A percentile compares a stretch with the other conserved stretches of the same genome.
Conservation (phyloP, 2,329 filamentous ascomycete species). For the Diplodia seriata region DNA sequence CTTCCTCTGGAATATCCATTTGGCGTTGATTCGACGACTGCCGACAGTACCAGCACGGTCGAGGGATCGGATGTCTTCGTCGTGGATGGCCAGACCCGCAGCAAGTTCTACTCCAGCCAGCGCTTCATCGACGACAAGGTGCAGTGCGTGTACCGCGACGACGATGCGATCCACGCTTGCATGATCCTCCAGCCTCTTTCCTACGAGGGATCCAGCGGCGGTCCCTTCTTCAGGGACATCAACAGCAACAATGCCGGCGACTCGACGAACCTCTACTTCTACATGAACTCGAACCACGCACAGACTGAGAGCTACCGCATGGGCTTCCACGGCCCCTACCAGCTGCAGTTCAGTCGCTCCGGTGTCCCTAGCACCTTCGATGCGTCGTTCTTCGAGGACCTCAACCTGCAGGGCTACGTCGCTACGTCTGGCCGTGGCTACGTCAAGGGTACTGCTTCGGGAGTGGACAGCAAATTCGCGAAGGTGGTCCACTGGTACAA, state of each 20-base stretch:
- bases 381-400: conserved; percentile 65
- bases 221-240: conserved; percentile 70
- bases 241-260: conserved; percentile 68
- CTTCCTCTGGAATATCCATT: conserved; percentile 48
- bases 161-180: conserved; percentile 61
- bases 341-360: conserved; percentile 65
- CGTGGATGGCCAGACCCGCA: conserved; percentile 67
- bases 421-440: conserved; percentile 63
- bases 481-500: conserved; percentile 67
- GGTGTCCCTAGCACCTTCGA: conserved; percentile 60
- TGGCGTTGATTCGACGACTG: conserved; percentile 61
- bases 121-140: conserved; percentile 73
- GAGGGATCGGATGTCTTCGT: conserved; percentile 63
- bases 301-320: conserved; percentile 68
- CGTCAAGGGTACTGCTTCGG: conserved; percentile 67
- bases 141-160: conserved; percentile 65
- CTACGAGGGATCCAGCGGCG: conserved; percentile 69
- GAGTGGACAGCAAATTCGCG: conserved; percentile 58
- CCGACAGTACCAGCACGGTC: conserved; percentile 57
- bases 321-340: conserved; percentile 71
- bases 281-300: conserved; percentile 63
- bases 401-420: conserved; percentile 66
- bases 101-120: conserved; percentile 73
- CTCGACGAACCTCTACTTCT: conserved; percentile 68
- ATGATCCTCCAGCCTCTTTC: conserved; percentile 60